These are phyloP conservation scores for Zasmidium citrigriseum DNA, from an alignment of 2,329 filamentous ascomycete genomes.

Conservation along the genomic window DNA sequence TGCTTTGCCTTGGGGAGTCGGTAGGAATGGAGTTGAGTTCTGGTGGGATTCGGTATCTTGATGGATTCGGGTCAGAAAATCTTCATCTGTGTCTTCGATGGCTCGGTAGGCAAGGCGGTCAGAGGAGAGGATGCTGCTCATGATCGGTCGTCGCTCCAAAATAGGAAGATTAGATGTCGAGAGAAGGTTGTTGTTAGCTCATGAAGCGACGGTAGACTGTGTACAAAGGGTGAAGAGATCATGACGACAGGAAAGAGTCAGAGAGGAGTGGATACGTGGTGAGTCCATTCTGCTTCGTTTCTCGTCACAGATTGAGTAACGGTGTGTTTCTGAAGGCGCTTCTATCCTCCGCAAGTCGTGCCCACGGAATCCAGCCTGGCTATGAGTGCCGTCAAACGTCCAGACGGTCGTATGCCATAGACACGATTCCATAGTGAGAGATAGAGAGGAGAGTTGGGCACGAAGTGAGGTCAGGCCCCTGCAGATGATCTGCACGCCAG, in stretches of 20 bases:
- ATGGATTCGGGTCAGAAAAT: slow-evolving; percentile 4
- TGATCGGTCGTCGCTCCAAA: neutral
- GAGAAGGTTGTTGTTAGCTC: neutral
- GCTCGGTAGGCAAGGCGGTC: slow-evolving; percentile 2
- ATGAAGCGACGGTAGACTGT: neutral
- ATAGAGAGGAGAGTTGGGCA: too few relatives aligned
- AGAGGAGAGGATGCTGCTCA: neutral
- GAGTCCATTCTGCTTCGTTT: too few relatives aligned
- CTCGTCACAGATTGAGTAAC: too few relatives aligned
- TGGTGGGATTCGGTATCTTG: slow-evolving; percentile 1
- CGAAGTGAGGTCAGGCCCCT: neutral
- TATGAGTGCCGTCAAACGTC: too few relatives aligned
- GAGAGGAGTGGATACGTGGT: neutral
- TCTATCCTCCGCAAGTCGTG: neutral
- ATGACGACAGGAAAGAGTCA: neutral
- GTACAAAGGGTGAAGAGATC: neutral
- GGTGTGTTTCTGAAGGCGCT: neutral
- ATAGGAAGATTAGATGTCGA: neutral
- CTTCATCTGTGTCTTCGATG: slow-evolving; percentile 3
- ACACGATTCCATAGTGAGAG: too few relatives aligned
- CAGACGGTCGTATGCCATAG: too few relatives aligned
- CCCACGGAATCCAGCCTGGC: too few relatives aligned
- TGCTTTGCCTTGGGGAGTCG: neutral
- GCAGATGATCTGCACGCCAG: neutral
- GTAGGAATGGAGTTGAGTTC: slow-evolving; percentile 3